A percentile compares a stretch with the other conserved stretches of the same genome.
Conservation (phyloP, 2,329 filamentous ascomycete species). For the Didymella lethalis region DNA sequence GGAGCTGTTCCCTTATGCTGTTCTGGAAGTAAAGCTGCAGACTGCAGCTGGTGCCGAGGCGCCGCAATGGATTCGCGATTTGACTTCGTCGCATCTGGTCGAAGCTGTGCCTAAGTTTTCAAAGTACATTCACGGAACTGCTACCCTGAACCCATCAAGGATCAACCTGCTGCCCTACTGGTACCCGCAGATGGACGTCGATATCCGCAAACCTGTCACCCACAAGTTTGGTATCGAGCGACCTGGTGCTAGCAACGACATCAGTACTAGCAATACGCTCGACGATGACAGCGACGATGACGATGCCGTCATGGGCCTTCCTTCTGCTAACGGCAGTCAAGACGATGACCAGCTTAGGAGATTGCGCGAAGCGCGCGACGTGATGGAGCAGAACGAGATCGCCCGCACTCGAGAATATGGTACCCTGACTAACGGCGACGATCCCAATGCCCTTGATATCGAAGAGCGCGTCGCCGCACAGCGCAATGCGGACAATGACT, state of each 20-base stretch:
- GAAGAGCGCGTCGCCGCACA: slow-evolving; percentile 81
- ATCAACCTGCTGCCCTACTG: slow-evolving; percentile 95
- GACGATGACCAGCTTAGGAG: slow-evolving; percentile 57
- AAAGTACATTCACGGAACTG: slow-evolving; percentile 97
- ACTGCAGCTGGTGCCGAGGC: slow-evolving; percentile 95
- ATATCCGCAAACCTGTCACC: slow-evolving; percentile 90
- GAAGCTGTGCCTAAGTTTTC: slow-evolving; percentile 99
- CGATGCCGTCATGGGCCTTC: slow-evolving; percentile 47
- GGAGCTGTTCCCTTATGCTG: slow-evolving; percentile 91
- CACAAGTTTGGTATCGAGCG: slow-evolving; percentile 92
- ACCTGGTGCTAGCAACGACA: slow-evolving; percentile 75
- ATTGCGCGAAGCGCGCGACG: slow-evolving; percentile 60
- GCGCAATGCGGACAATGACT: slow-evolving; percentile 73
- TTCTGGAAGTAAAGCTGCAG: slow-evolving; percentile 96
- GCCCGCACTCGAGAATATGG: slow-evolving; percentile 59
- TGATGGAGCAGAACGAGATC: slow-evolving; percentile 60
- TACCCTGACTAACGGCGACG: slow-evolving; percentile 49
- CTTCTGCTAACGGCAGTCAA: slow-evolving; percentile 41
- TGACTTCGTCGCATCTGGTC: slow-evolving; percentile 91
- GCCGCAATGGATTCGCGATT: slow-evolving; percentile 93
- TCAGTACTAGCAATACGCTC: slow-evolving; percentile 78
- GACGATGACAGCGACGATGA: slow-evolving; percentile 76
- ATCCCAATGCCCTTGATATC: slow-evolving; percentile 67
- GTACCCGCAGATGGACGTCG: slow-evolving; percentile 98
- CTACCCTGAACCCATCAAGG: slow-evolving; percentile 81